Conservation (phyloP, 805 yeast genomes). For the Saturnispora besseyi region DNA sequence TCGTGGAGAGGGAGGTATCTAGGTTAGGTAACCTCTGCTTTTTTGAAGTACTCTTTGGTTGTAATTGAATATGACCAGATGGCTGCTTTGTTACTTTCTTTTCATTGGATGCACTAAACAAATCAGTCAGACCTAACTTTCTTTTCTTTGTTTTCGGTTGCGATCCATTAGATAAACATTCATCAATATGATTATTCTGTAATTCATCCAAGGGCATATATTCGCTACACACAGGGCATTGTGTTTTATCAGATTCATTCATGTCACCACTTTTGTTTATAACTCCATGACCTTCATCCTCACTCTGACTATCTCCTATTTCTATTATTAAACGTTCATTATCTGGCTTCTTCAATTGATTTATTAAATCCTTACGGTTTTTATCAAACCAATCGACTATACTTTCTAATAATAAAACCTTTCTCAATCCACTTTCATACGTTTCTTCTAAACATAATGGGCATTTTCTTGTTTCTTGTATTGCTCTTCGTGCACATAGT, state of each 20-base stretch:
- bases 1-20: constrained; percentile 49
- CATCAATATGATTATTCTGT: constrained; percentile 54
- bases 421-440: constrained; percentile 58
- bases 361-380: constrained; percentile 31
- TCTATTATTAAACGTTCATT: constrained; percentile 20
- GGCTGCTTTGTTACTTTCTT: constrained; percentile 2
- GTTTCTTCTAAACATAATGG: constrained; percentile 71
- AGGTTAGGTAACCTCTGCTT: constrained; percentile 46
- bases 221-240: constrained; percentile 61
- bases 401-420: constrained; percentile 66
- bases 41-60: constrained; percentile 14
- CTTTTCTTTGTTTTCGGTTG: constrained; percentile 1
- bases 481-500: constrained; percentile 66
- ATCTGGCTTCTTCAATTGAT: constrained; percentile 11
- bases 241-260: constrained; percentile 29
- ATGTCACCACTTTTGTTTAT: constrained; percentile 9
- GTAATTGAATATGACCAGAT: constrained; percentile 17
- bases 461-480: constrained; percentile 53
- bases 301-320: constrained; percentile 16
- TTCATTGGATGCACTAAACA: background rate
- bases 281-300: constrained; percentile 6
- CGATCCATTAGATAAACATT: constrained; percentile 33
- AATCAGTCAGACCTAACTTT: background rate
- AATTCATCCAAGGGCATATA: constrained; percentile 45
- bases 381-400: constrained; percentile 44